Conservation (phyloP, 306 rosid species). For the Malus sylvestris region DNA sequence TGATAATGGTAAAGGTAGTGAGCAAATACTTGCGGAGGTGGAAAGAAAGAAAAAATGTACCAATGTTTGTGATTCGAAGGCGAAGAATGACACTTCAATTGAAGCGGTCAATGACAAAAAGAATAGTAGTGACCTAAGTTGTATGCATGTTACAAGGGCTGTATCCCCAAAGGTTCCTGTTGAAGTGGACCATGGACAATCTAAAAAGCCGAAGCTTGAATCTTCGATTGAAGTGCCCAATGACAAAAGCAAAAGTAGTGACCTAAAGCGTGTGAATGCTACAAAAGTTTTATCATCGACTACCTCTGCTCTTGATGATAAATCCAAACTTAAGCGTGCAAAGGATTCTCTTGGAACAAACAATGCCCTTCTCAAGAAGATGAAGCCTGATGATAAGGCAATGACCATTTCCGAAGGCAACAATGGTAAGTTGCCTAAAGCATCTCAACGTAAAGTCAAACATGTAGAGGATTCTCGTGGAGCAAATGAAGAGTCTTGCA, state of each 20-base stretch:
- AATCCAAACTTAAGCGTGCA: neutral
- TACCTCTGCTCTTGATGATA: neutral
- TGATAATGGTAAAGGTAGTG: neutral
- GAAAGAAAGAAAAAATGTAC: neutral
- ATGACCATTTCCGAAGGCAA: constrained; percentile 1
- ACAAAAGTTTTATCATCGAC: constrained; percentile 11
- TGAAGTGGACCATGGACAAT: neutral
- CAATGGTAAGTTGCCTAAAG: constrained; percentile 34
- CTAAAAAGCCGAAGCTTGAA: neutral
- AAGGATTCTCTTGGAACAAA: constrained; percentile 32
- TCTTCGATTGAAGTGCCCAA: neutral
- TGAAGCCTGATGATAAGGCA: constrained; percentile 25
- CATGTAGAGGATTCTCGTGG: constrained; percentile 14
- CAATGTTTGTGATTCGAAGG: neutral
- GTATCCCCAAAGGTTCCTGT: neutral
- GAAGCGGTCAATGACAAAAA: too few relatives aligned
- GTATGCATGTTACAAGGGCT: too few relatives aligned
- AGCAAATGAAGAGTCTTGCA: constrained; percentile 29
- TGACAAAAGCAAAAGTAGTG: constrained; percentile 11
- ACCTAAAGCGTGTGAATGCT: constrained; percentile 17
- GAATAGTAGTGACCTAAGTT: too few relatives aligned
- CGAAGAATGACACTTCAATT: too few relatives aligned
- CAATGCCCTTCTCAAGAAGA: constrained; percentile 39
- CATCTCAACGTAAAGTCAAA: constrained; percentile 8
- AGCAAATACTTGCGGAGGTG: neutral